Evolutionary conservation across 2,329 filamentous ascomycete species (phyloP), one percentile per base, ranked within the genome.

Genomic region (Penicillium concentricum): DNA sequence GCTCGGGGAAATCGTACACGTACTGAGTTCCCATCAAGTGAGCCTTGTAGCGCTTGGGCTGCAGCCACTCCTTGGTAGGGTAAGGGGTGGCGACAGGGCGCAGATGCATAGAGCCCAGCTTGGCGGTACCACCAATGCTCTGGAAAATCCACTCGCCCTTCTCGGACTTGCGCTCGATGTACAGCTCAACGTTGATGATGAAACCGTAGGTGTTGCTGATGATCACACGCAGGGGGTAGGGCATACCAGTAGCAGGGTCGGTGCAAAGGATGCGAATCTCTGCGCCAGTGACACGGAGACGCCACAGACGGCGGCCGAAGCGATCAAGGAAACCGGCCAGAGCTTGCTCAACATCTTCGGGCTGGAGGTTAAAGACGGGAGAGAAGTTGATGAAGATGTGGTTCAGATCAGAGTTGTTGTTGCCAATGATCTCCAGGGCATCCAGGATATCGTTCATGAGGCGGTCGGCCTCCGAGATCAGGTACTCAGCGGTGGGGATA

Each of bases 351-450:
- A 99, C 91, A 79, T 97, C 91, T 58, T 86, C 80, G 4, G 94
- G 92, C 70, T 91, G 83, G 47, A 99, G 86, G 73, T 92, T 91
- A 87, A 99, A 97, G 57, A 97, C 90, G 10, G 92, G 91, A 0
- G 91, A 94, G 81, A 99, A 99, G 84, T 99, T 97, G 83, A 99
- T 94, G 82, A 99, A 99, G 83, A 99, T 94, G 80, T 99, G 94
- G 83, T 99, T 99, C 72, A 99, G 84, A 82, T 99, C 94, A 50
- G 94, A 96, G 81, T 96, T 95, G 81, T 97, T 97, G 83, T 96
- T 97, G 72, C 94, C 94, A 72, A 97, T 95, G 68, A 99, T 97
- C 82, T 99, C 94, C 57, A 99, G 82, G 43, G 94, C 94, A 72
- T 99, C 94, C 51, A 97, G 86, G 70, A 99, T 97, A 73, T 99